Evolutionary conservation across 2,329 filamentous ascomycete species (phyloP), one percentile per base, ranked within the genome.

Genomic region (Cucurbitaria berberidis): DNA sequence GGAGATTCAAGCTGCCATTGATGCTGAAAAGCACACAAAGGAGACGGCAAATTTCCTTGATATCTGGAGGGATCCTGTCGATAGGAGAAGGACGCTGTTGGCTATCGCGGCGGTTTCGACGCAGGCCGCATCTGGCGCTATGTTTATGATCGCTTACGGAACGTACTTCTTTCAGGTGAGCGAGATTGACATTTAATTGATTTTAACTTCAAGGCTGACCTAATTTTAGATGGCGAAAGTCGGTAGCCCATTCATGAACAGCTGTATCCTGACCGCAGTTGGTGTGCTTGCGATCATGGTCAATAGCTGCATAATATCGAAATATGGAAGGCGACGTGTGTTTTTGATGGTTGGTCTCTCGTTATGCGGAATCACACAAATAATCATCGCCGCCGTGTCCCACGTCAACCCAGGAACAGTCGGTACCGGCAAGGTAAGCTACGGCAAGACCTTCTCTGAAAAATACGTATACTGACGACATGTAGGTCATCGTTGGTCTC

Each of bases 351-450:
- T 65, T 1, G 83, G 83, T 2, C 74, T 86, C 48, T 62, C 74
- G 1, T 60, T 85, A n/a, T 86, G 83, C 55, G 84, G 81, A n/a
- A 58, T 84, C 2, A 75, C 81, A 2, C 82, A 85, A 66, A 74
- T 86, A 1, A 76, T 82, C 45, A 76, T 82, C 11, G 83, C 83
- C 1, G 72, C 80, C 7, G 74, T 84, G 4, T 85, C 85, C 61
- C 82, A 80, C 5, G 71, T 78, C 3, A 63, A 77, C n/a, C 77
- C 77, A 0, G 66, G 69, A 3, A 73, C 73, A 8, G 61, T 62
- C 0, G 35, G 57, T n/a, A 74, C 77, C 3, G 80, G 80, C 9
- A 80, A 80, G 59, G 65, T 66, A 57, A 1, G 43, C 43, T 22
- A 5, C 11, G n/a, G 9, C 30, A 13, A 34, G 8, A n/a, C 5